Evolutionary conservation across 768 basidiomycete species (phyloP).

Genomic region (Macrolepiota albuminosa): DNA sequence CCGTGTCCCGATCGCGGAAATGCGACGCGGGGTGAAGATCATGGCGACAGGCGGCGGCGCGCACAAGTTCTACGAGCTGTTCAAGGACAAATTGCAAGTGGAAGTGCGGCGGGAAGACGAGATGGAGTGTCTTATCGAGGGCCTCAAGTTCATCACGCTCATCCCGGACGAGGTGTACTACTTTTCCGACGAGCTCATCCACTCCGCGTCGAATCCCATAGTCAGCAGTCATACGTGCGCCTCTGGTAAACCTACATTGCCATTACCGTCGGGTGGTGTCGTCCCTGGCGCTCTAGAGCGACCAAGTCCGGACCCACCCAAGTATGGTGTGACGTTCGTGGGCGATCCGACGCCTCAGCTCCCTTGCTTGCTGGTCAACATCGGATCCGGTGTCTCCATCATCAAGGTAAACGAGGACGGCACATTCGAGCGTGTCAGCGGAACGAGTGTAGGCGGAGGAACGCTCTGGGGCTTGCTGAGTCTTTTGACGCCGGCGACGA

Average conservation of each 20-base stretch:
- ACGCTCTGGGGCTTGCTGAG: slow-evolving; percentile 96
- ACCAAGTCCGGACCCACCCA: slow-evolving; percentile 87
- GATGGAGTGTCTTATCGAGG: slow-evolving; percentile 98
- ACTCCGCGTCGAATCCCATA: slow-evolving; percentile 35
- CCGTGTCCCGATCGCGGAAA: slow-evolving; percentile 81
- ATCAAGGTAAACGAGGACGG: slow-evolving; percentile 97
- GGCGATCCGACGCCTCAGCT: slow-evolving; percentile 79
- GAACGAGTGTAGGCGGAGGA: slow-evolving; percentile 95
- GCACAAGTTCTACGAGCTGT: slow-evolving; percentile 86
- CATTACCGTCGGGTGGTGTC: slow-evolving; percentile 9
- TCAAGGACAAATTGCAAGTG: slow-evolving; percentile 68
- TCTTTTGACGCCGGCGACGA: slow-evolving; percentile 89
- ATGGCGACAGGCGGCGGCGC: slow-evolving; percentile 98
- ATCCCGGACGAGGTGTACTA: slow-evolving; percentile 98
- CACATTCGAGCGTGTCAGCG: slow-evolving; percentile 92
- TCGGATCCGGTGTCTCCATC: slow-evolving; percentile 95
- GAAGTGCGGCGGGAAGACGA: slow-evolving; percentile 92
- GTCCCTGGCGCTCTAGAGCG: slow-evolving; percentile 49
- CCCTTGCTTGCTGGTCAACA: slow-evolving; percentile 96
- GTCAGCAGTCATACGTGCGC: slow-evolving; percentile 9
- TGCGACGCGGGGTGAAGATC: slow-evolving; percentile 91
- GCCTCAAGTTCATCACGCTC: slow-evolving; percentile 91
- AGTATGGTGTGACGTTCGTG: slow-evolving; percentile 86
- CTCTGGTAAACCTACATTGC: slow-evolving; percentile 15
- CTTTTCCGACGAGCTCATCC: slow-evolving; percentile 96